Evolutionary conservation across 441 rosid genomes (phyloP), one percentile per base, ranked within the genome.

Genomic region (Daphne laureola): DNA sequence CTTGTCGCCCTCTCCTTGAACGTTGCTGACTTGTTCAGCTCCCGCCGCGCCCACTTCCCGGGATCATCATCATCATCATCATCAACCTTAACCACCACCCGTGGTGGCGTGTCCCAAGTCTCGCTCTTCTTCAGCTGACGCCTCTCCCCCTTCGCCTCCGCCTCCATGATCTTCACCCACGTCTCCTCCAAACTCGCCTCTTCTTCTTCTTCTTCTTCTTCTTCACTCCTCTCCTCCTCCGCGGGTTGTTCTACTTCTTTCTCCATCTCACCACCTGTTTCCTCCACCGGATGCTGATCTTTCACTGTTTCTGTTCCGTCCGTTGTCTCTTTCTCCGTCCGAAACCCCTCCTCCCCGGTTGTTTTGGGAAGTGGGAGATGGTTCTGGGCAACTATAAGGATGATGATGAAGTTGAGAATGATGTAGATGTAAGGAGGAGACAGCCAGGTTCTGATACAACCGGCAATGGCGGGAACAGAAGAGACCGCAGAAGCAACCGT

Each of bases 341-440:
- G n/a, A n/a, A n/a, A n/a, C n/a, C n/a, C n/a, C n/a, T n/a, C n/a
- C n/a, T n/a, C n/a, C n/a, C n/a, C 44, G 35, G 26, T 55, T 68
- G 52, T 51, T 61, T 1, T 49, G 61, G 67, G 35, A 49, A n/a
- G 49, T 43, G 52, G 64, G 61, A 2, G 63, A 72, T 31, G 72
- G 69, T 31, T 31, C 38, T 31, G 38, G 16, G 73, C 70, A 8
- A 49, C 66, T 8, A 72, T 65, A 58, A 56, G 23, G 47, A 68
- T 4, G 63, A 72, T 68, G 46, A 72, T 58, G 63, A 57, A 54
- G 48, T 72, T 64, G 56, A 68, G 49, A 31, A 72, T 43, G 43
- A 72, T 54, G 51, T 61, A 72, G 53, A 72, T 51, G 65, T 68
- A 72, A 4, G 63, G 73, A 12, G 73, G 77, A 17, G 70, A 64